A percentile compares a stretch with the other conserved stretches of the same genome.
Conservation (phyloP, 768 basidiomycete species). For the Mrakia frigida region DNA sequence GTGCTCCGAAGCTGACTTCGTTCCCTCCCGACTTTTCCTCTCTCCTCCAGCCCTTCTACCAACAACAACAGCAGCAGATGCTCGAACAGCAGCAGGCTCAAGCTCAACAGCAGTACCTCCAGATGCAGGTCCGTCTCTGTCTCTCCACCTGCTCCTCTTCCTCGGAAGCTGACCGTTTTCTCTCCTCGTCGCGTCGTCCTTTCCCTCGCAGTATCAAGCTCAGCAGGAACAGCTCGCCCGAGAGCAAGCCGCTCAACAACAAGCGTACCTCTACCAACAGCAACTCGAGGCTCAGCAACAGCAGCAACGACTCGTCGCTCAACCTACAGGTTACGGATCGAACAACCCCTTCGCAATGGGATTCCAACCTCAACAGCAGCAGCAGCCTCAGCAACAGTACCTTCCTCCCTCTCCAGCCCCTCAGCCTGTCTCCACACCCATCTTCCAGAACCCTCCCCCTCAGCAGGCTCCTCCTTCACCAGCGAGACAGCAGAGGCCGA, state of each 20-base stretch:
- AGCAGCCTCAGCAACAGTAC: slow-evolving; percentile 35
- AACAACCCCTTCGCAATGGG: slow-evolving; percentile 88
- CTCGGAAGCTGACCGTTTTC: neutral
- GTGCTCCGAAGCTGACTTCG: neutral
- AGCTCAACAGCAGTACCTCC: slow-evolving; percentile 50
- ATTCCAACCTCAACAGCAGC: slow-evolving; percentile 35
- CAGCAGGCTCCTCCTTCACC: slow-evolving; percentile 34
- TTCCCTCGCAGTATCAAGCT: slow-evolving; percentile 32
- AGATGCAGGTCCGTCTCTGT: slow-evolving; percentile 40
- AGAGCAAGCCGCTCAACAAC: slow-evolving; percentile 30
- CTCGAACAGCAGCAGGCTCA: slow-evolving; percentile 59
- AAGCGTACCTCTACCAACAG: slow-evolving; percentile 36
- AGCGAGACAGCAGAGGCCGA: slow-evolving; percentile 41
- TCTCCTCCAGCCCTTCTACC: slow-evolving; percentile 33
- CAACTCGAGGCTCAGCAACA: slow-evolving; percentile 46
- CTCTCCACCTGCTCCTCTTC: too few relatives aligned
- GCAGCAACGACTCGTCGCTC: slow-evolving; percentile 49
- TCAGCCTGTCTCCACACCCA: slow-evolving; percentile 34
- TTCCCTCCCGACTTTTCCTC: neutral
- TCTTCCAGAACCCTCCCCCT: slow-evolving; percentile 53
- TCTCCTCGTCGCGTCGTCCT: neutral
- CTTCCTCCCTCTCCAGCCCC: slow-evolving; percentile 34
- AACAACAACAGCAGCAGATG: slow-evolving; percentile 57
- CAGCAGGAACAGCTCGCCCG: slow-evolving; percentile 31
- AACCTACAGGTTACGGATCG: slow-evolving; percentile 54